A percentile compares a stretch with the other conserved stretches of the same genome.
Conservation (phyloP, 2,329 filamentous ascomycete genomes). For the Lachnellula subtilissima region DNA sequence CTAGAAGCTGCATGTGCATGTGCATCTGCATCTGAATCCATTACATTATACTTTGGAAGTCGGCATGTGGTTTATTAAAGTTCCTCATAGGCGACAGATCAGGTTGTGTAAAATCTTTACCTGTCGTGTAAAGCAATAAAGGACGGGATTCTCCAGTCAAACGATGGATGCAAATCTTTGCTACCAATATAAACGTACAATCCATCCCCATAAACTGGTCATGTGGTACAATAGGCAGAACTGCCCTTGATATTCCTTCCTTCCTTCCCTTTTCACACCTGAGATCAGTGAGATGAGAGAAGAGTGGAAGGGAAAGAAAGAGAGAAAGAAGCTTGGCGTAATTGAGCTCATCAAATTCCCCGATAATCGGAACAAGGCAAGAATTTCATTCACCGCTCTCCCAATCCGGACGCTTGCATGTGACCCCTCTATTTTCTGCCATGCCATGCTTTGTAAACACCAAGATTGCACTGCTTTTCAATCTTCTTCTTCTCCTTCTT, state of each 20-base stretch:
- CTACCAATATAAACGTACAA: not conserved
- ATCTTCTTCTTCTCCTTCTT: not conserved
- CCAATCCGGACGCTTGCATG: not conserved
- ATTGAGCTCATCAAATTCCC: not conserved
- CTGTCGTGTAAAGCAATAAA: not conserved
- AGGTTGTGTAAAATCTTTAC: not conserved
- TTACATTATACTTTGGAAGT: not conserved
- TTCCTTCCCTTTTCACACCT: not conserved
- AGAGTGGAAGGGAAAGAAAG: not conserved
- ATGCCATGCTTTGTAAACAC: not conserved
- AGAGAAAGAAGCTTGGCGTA: not conserved
- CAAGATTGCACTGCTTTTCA: not conserved
- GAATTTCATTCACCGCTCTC: not conserved
- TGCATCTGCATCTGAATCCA: not conserved
- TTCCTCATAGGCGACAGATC: not conserved
- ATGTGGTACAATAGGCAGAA: not conserved
- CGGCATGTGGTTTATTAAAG: not conserved
- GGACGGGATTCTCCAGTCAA: not conserved
- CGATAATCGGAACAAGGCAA: not conserved
- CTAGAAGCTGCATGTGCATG: not conserved
- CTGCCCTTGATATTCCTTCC: not conserved
- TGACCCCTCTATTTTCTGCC: not conserved
- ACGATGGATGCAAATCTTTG: not conserved
- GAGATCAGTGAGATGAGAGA: not conserved
- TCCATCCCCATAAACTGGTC: not conserved